Base-by-base conservation (phyloP, 1,139 yeast species). In the Taiozyma sp. region DNA sequence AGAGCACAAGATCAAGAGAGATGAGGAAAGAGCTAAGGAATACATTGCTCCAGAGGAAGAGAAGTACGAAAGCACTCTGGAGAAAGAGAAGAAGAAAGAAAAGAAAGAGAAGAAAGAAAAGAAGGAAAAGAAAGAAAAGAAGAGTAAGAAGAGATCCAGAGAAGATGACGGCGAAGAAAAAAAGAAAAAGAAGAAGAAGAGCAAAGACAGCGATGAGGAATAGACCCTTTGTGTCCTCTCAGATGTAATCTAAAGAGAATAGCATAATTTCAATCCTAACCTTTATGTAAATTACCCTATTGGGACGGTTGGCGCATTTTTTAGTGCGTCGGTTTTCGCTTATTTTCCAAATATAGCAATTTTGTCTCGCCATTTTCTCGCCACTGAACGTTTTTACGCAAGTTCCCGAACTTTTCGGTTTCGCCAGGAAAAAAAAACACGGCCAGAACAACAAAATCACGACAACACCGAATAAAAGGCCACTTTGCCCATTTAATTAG, bases 21-120 rank as follows among this genome's bases (percentile, higher is more conserved):
- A 84, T 59, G 75, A 75, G 54, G 96, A 88, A 64, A 80, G 95
- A 64, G 80, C 80, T 32, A 83, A 87, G 72, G 95, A 85, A 58
- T 92, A 80, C 64, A 81, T 81, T 53, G 96, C 97, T 19, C 98
- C 98, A 23, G 84, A 80, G 61, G 97, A 91, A 69, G 79, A 73
- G 41, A 72, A 64, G n/a, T 79, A 82, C 53, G 65, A 60, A 44
- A 62, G 57, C 47, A 48, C 65, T 12, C 38, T 61, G 30, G 42
- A 51, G 39, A 59, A 58, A 48, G 55, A 57, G 47, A 61, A 63
- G 55, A 55, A 56, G 46, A 50, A 27, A 60, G 57, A 43, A 57
- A 56, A 24, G 83, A 79, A 60, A 96, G 90, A 68, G 77, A 58
- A 56, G 48, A 52, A 51, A 19, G 41, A 38, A 10, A 38, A 38